phyloP scores from a whole-genome alignment of 495 filamentous ascomycete genomes.

The Aspergillus heteromorphus region DNA sequence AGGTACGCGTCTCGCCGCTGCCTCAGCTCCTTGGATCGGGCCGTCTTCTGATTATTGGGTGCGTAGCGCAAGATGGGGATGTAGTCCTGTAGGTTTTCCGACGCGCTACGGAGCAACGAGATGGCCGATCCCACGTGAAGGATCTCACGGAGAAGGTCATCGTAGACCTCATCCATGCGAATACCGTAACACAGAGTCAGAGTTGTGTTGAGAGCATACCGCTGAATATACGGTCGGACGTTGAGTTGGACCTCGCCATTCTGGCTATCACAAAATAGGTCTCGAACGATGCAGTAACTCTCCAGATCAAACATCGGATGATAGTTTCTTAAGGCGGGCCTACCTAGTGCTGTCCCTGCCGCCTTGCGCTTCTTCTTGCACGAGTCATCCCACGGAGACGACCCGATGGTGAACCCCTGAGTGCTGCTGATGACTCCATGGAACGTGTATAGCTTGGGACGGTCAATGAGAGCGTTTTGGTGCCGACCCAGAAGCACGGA shows the following conservation, averaged over 20 bases:
- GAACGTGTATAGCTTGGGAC: constrained; percentile 45
- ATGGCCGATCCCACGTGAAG: constrained; percentile 46
- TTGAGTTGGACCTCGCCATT: constrained; percentile 34
- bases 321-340: constrained; percentile 43
- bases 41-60: constrained; percentile 45
- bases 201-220: constrained; percentile 47
- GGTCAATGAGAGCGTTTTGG: constrained; percentile 43
- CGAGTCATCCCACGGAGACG: constrained; percentile 46
- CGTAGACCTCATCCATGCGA: constrained; percentile 48
- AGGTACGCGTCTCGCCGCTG: constrained; percentile 43
- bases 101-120: constrained; percentile 42
- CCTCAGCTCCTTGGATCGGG: constrained; percentile 39
- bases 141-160: constrained; percentile 45
- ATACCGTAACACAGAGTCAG: constrained; percentile 51
- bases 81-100: constrained; percentile 50
- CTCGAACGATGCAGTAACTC: constrained; percentile 42
- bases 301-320: constrained; percentile 50
- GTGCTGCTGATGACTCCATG: constrained; percentile 44
- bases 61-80: constrained; percentile 42
- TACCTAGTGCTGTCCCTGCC: constrained; percentile 39
- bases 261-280: constrained; percentile 37
- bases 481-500: constrained; percentile 39
- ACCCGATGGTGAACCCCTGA: constrained; percentile 42
- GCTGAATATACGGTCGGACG: constrained; percentile 40
- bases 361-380: constrained; percentile 50